These are phyloP conservation scores for Favolaschia claudopus DNA, from an alignment of 768 basidiomycete species.

Conservation along the genomic window DNA sequence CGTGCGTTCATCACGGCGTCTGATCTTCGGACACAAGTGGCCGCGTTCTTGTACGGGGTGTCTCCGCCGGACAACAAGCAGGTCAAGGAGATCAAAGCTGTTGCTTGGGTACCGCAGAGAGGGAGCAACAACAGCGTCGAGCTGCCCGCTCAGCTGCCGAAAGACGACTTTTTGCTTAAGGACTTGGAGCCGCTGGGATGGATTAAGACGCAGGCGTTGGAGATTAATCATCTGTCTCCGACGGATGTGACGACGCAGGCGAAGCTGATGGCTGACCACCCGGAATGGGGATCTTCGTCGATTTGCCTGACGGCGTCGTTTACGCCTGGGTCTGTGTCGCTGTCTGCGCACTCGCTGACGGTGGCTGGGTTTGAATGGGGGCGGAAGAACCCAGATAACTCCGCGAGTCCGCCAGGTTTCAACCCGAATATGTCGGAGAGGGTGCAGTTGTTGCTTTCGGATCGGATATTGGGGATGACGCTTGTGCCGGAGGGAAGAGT, in stretches of 20 bases:
- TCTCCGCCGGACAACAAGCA: conserved; percentile 97
- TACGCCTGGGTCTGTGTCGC: conserved; percentile 96
- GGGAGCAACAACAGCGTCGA: conserved; percentile 96
- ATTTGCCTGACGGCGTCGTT: conserved; percentile 96
- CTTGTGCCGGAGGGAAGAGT: conserved; percentile 92
- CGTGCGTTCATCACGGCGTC: conserved; percentile 92
- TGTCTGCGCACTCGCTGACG: conserved; percentile 90
- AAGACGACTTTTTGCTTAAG: conserved; percentile 93
- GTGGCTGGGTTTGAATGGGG: conserved; percentile 98
- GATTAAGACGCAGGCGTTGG: conserved; percentile 96
- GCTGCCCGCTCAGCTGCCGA: conserved; percentile 87
- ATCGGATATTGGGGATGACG: conserved; percentile 95
- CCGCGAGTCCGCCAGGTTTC: conserved; percentile 88
- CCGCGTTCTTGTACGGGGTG: conserved; percentile 90
- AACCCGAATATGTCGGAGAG: conserved; percentile 99
- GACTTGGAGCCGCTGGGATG: conserved; percentile 95
- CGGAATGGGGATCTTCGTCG: conserved; percentile 92
- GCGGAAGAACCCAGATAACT: conserved; percentile 88
- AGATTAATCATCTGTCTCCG: conserved; percentile 91
- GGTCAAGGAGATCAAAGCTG: conserved; percentile 98
- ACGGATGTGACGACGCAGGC: conserved; percentile 94
- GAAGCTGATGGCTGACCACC: conserved; percentile 95
- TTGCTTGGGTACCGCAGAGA: conserved; percentile 97
- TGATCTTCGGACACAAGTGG: conserved; percentile 95
- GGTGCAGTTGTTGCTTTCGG: conserved; percentile 91